These are phyloP conservation scores for Candida morakotiae DNA, from an alignment of 805 yeast genomes.

Conservation along the genomic window DNA sequence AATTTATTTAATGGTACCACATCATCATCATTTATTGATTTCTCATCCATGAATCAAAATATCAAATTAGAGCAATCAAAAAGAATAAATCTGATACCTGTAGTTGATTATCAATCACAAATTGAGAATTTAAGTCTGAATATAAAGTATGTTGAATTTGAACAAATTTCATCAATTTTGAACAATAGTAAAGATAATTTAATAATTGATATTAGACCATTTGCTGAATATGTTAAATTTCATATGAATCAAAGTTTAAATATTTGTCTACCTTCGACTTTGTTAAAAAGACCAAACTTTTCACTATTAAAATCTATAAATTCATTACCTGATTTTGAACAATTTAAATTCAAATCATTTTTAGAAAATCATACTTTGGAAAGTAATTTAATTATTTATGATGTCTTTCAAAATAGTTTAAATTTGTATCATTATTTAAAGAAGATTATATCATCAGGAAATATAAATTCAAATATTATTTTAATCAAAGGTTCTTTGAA, in stretches of 20 bases:
- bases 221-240: constrained; percentile 59
- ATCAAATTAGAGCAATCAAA: constrained; percentile 18
- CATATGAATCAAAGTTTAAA: constrained; percentile 64
- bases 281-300: constrained; percentile 71
- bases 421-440: constrained; percentile 45
- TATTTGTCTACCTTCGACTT: constrained; percentile 85
- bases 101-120: constrained; percentile 16
- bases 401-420: constrained; percentile 32
- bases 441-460: constrained; percentile 37
- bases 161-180: background rate
- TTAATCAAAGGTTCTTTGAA: background rate
- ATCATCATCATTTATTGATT: constrained; percentile 1
- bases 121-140: constrained; percentile 19
- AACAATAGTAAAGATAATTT: constrained; percentile 16
- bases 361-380: constrained; percentile 11
- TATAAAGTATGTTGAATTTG: constrained; percentile 12
- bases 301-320: constrained; percentile 58
- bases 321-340: constrained; percentile 55
- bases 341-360: constrained; percentile 34
- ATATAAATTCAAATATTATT: background rate
- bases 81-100: constrained; percentile 17
- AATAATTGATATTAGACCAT: constrained; percentile 78
- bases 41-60: constrained; percentile 2
- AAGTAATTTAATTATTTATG: constrained; percentile 38
- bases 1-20: background rate